These are phyloP conservation scores for Pharus latifolius DNA, from an alignment of 176 grass and related monocot species.

Conservation along the genomic window DNA sequence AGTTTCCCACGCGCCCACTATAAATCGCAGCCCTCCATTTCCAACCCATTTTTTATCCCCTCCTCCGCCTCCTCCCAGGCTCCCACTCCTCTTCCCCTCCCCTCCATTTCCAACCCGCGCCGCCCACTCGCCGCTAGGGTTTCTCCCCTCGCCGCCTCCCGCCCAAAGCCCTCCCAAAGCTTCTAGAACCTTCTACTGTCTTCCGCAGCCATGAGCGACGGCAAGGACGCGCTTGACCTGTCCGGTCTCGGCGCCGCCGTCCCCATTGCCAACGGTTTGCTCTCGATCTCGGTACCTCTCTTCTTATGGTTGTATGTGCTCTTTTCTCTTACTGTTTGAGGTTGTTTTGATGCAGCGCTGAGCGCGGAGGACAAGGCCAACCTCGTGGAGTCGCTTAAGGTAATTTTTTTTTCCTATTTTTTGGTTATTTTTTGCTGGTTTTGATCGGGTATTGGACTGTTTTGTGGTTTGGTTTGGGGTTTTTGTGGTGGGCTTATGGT, in stretches of 20 bases:
- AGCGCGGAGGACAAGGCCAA: conserved; percentile 66
- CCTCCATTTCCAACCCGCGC: background rate
- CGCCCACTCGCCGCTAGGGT: conserved; percentile 44
- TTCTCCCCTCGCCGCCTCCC: conserved; percentile 31
- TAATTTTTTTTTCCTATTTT: conserved; percentile 5
- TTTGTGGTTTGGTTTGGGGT: background rate
- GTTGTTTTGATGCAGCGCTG: conserved; percentile 34
- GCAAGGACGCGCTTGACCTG: conserved; percentile 60
- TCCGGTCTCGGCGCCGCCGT: conserved; percentile 54
- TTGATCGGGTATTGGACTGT: background rate
- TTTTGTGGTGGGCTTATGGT: background rate
- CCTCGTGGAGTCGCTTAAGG: conserved; percentile 62
- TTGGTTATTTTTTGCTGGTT: background rate
- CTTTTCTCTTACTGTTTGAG: background rate
- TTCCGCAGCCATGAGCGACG: conserved; percentile 41
- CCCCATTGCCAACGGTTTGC: conserved; percentile 24
- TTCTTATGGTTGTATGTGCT: background rate
- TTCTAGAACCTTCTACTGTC: background rate
- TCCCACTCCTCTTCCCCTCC: background rate
- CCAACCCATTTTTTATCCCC: conserved; percentile 21
- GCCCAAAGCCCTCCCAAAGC: conserved; percentile 4
- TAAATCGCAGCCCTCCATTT: conserved; percentile 20
- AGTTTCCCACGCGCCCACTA: conserved; percentile 16
- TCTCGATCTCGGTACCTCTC: background rate
- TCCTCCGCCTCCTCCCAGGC: conserved; percentile 4